Percentiles rank a stretch among this genome's conserved stretches.
Evolutionary conservation across 2,329 filamentous ascomycete genomes (phyloP).

Genomic region (Aphanocladium album): DNA sequence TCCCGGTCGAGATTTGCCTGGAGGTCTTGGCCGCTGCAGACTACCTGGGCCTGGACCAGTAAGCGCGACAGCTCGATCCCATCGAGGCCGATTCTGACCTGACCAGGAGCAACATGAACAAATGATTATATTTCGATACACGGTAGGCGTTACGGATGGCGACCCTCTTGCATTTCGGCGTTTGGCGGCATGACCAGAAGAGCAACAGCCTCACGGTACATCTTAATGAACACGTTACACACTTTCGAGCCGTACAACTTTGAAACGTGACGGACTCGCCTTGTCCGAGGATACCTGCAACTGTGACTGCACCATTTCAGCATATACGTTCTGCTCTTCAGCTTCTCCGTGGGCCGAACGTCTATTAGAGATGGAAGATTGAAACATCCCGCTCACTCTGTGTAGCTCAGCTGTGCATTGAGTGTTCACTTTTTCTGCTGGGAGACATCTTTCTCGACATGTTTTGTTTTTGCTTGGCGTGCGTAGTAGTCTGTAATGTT

Average conservation of each 20-base stretch:
- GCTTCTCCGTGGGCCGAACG: slow-evolving; percentile 48
- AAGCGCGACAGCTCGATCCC: slow-evolving; percentile 22
- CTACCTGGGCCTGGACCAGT: slow-evolving; percentile 64
- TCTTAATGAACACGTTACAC: background rate
- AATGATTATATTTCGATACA: slow-evolving; percentile 21
- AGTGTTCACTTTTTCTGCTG: slow-evolving; percentile 45
- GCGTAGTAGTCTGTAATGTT: background rate
- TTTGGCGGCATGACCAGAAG: background rate
- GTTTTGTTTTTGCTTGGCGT: background rate
- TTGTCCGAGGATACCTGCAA: background rate
- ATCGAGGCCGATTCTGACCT: slow-evolving; percentile 24
- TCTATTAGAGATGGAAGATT: slow-evolving; percentile 52
- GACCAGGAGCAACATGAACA: slow-evolving; percentile 33
- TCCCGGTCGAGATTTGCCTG: slow-evolving; percentile 71
- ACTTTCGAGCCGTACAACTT: background rate
- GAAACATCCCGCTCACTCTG: slow-evolving; percentile 49
- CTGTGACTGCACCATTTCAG: slow-evolving; percentile 38
- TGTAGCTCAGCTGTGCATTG: slow-evolving; percentile 38
- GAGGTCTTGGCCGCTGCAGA: slow-evolving; percentile 75
- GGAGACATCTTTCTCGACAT: slow-evolving; percentile 29
- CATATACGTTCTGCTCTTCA: slow-evolving; percentile 47
- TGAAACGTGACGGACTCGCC: background rate
- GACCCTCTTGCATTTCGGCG: background rate
- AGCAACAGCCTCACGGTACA: slow-evolving; percentile 1
- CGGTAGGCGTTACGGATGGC: background rate